A percentile compares a stretch with the other conserved stretches of the same genome.
Conservation (phyloP, 192 early-diverging fungal species). For the Backusella parvicylindrica region DNA sequence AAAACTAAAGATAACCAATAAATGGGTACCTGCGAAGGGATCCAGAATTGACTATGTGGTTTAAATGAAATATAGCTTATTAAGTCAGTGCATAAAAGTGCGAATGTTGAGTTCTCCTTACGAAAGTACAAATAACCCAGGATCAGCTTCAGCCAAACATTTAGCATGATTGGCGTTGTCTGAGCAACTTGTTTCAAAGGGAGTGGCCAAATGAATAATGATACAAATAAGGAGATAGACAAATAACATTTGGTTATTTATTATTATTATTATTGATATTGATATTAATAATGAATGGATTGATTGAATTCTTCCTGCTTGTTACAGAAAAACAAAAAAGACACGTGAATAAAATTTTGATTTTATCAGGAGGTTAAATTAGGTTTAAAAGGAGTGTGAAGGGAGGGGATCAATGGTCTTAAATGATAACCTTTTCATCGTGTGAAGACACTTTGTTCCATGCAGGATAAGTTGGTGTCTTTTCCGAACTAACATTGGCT, state of each 20-base stretch:
- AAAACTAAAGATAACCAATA: too few relatives aligned
- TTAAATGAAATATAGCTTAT: background rate
- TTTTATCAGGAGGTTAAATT: background rate
- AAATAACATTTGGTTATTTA: background rate
- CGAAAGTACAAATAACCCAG: background rate
- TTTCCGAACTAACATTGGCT: background rate
- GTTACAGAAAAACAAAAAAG: background rate
- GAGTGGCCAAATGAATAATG: background rate
- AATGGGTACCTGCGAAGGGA: background rate
- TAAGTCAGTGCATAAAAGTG: background rate
- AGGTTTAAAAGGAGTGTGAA: background rate
- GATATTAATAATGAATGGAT: background rate
- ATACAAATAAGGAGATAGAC: background rate
- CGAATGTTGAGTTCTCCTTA: background rate
- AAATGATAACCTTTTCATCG: conserved; percentile 4
- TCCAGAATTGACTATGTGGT: background rate
- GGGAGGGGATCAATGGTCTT: background rate
- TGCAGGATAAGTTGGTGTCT: background rate
- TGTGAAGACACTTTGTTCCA: background rate
- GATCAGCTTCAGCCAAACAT: background rate
- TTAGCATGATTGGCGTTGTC: background rate
- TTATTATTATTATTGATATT: background rate
- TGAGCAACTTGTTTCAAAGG: background rate
- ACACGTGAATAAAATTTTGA: background rate
- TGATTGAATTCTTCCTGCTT: background rate